Conservation (phyloP, 2,329 filamentous ascomycete species). For the Tolypocladium tropicale region DNA sequence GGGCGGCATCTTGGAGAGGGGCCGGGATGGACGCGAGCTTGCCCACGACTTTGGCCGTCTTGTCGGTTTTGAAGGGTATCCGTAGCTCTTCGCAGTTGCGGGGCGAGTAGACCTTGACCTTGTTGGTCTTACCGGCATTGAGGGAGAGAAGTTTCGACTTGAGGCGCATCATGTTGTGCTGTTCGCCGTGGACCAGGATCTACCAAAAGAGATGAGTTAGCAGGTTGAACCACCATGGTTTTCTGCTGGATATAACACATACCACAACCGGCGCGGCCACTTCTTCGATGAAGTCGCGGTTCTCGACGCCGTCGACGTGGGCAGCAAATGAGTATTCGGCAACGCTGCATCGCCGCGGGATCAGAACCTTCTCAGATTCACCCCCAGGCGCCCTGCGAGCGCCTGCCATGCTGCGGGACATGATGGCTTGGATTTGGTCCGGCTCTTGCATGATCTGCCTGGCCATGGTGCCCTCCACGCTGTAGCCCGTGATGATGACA, state of each 20-base stretch:
- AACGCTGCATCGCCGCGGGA: conserved; percentile 84
- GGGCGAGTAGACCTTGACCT: conserved; percentile 87
- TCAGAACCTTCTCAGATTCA: conserved; percentile 80
- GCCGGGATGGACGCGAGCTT: conserved; percentile 77
- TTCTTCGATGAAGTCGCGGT: conserved; percentile 93
- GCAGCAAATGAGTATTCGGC: conserved; percentile 94
- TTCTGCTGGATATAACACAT: conserved; percentile 29
- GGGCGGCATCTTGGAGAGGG: conserved; percentile 31
- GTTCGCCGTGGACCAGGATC: conserved; percentile 95
- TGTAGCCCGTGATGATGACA: conserved; percentile 98
- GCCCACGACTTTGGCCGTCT: conserved; percentile 91
- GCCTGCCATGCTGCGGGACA: conserved; percentile 60
- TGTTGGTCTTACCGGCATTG: conserved; percentile 68
- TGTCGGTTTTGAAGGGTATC: conserved; percentile 92
- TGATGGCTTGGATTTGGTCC: conserved; percentile 88
- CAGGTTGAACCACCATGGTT: conserved; percentile 3
- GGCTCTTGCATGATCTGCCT: conserved; percentile 93
- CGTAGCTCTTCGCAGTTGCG: conserved; percentile 90
- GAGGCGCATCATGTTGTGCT: conserved; percentile 94
- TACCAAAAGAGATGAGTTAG: conserved; percentile 21
- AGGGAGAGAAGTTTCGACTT: conserved; percentile 93
- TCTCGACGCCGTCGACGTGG: conserved; percentile 92
- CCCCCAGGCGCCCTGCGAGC: conserved; percentile 51
- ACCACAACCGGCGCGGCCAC: conserved; percentile 86
- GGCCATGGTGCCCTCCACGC: conserved; percentile 96